Evolutionary conservation across 352 stramenopile species (phyloP).

Genomic region (Thalassiosira sp.): DNA sequence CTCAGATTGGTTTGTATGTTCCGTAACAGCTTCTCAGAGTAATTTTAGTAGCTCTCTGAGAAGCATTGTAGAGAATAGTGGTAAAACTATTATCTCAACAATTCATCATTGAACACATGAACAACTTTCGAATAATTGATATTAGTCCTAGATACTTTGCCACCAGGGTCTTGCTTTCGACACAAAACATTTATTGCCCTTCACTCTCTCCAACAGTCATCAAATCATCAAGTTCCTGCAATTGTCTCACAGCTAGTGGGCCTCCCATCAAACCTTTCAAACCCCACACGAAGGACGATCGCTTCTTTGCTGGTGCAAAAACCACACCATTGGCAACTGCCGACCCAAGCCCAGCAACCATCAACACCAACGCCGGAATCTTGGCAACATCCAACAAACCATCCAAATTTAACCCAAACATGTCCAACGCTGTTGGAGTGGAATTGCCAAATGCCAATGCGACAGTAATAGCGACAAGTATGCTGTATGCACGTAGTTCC

Average conservation of each 20-base stretch:
- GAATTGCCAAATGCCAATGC: slow-evolving; percentile 67
- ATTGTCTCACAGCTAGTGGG: slow-evolving; percentile 60
- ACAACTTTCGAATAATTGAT: too few relatives aligned
- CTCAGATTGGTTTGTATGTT: neutral
- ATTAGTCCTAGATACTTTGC: neutral
- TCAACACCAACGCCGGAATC: slow-evolving; percentile 50
- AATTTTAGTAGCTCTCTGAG: neutral
- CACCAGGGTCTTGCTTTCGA: too few relatives aligned
- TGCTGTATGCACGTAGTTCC: slow-evolving; percentile 55
- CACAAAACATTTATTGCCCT: slow-evolving; percentile 22
- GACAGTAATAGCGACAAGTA: slow-evolving; percentile 52
- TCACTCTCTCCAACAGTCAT: slow-evolving; percentile 61
- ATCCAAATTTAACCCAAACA: slow-evolving; percentile 26
- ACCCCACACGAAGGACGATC: slow-evolving; percentile 62
- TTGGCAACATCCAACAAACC: slow-evolving; percentile 44
- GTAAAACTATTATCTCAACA: too few relatives aligned
- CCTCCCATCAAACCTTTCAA: slow-evolving; percentile 75
- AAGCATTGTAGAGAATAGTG: too few relatives aligned
- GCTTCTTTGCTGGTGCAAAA: slow-evolving; percentile 57
- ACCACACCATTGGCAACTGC: slow-evolving; percentile 41
- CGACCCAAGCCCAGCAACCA: slow-evolving; percentile 62
- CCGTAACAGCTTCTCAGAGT: neutral
- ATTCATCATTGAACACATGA: too few relatives aligned
- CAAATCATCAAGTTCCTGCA: slow-evolving; percentile 54
- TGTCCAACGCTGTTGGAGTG: slow-evolving; percentile 42